Percentiles rank a stretch among this genome's conserved stretches.
Evolutionary conservation across 2,329 filamentous ascomycete species (phyloP).

Genomic region (Paecilomyces sp.): DNA sequence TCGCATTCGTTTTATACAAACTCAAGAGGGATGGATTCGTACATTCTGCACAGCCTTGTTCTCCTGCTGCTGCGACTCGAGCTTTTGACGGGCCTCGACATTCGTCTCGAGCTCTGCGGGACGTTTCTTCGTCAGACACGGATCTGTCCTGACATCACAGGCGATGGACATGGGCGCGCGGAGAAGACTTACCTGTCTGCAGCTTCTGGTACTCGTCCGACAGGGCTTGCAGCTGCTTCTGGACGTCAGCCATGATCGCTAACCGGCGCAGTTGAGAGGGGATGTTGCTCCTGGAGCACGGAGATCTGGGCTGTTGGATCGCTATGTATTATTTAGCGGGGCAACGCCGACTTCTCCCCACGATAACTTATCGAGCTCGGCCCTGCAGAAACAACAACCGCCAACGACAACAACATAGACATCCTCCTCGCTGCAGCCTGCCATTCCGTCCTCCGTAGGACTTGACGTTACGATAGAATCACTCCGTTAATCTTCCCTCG

Average conservation of each 20-base stretch:
- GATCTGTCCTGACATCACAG: background rate
- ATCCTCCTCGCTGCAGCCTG: background rate
- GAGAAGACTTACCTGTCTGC: constrained; percentile 59
- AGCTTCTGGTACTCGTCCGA: constrained; percentile 83
- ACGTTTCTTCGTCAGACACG: background rate
- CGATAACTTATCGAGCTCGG: background rate
- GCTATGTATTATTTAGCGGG: constrained; percentile 4
- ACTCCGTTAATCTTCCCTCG: background rate
- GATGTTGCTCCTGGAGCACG: background rate
- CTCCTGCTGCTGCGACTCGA: constrained; percentile 88
- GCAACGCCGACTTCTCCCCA: constrained; percentile 1
- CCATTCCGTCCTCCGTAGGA: background rate
- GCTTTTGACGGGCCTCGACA: constrained; percentile 75
- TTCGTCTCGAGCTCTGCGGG: constrained; percentile 66
- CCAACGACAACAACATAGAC: constrained; percentile 1
- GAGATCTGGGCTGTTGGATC: background rate
- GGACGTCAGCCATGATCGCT: constrained; percentile 59
- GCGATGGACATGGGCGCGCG: background rate
- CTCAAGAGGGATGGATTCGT: constrained; percentile 6
- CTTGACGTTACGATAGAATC: background rate
- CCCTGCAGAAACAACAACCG: background rate
- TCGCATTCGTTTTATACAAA: background rate
- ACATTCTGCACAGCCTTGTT: constrained; percentile 83
- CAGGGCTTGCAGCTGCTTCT: constrained; percentile 71
- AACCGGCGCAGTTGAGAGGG: background rate